Evolutionary conservation across 352 stramenopile genomes (phyloP).

Genomic region (Pythium vanterpoolii): DNA sequence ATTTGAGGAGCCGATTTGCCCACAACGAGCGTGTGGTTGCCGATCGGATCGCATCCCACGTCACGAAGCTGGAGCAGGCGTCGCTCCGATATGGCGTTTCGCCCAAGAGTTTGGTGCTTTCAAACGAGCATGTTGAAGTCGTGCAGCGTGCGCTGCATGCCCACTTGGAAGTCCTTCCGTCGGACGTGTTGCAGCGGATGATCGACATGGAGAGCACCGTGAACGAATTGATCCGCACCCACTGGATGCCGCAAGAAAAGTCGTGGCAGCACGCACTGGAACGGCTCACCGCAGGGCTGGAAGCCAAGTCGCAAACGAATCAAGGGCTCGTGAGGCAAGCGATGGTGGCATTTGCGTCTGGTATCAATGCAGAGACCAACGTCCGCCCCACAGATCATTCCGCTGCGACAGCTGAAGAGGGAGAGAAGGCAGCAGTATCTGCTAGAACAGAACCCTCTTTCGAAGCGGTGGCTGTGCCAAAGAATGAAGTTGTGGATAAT

Average conservation of each 20-base stretch:
- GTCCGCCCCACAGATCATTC: background rate
- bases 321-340: constrained; percentile 53
- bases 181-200: constrained; percentile 56
- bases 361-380: background rate
- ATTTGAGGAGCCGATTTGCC: constrained; percentile 41
- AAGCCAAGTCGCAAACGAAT: constrained; percentile 35
- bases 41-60: constrained; percentile 32
- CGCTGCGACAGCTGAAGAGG: background rate
- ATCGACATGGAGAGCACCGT: constrained; percentile 43
- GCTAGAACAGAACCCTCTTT: background rate
- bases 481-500: too few relatives aligned
- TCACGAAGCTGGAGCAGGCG: constrained; percentile 41
- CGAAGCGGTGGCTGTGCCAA: background rate
- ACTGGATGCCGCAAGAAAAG: constrained; percentile 62
- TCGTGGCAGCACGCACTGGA: constrained; percentile 43
- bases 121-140: constrained; percentile 42
- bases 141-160: constrained; percentile 55
- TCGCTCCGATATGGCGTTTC: constrained; percentile 44
- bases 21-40: constrained; percentile 46
- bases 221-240: constrained; percentile 42
- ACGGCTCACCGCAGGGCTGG: constrained; percentile 29
- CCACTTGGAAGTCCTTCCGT: constrained; percentile 54
- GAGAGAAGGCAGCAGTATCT: background rate
- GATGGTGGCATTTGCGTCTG: constrained; percentile 29
- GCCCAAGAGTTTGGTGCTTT: constrained; percentile 34